These are phyloP conservation scores for Penicillium sp. DNA, from an alignment of 2,329 filamentous ascomycete genomes.

Conservation along the genomic window DNA sequence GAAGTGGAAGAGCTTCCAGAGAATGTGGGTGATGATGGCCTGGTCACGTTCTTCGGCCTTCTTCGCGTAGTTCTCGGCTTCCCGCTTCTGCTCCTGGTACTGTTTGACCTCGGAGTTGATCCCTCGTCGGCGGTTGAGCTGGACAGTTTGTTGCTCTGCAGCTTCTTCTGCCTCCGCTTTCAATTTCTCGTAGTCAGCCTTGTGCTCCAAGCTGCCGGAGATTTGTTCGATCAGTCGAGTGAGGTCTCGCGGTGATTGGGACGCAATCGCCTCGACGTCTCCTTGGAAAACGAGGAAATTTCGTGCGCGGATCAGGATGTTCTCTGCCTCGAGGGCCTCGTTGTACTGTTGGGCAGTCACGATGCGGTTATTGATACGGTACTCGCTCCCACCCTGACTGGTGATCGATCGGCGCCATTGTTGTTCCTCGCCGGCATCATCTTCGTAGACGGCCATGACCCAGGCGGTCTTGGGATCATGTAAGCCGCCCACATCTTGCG, in stretches of 20 bases:
- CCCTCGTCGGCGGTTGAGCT: constrained; percentile 81
- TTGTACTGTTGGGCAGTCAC: constrained; percentile 94
- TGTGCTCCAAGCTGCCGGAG: constrained; percentile 91
- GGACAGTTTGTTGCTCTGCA: constrained; percentile 81
- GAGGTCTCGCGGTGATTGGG: constrained; percentile 88
- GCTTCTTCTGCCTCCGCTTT: constrained; percentile 83
- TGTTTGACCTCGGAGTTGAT: constrained; percentile 98
- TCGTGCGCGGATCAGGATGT: constrained; percentile 94
- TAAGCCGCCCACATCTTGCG: constrained; percentile 55
- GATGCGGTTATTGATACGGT: constrained; percentile 88
- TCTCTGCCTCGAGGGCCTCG: constrained; percentile 83
- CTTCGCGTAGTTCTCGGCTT: constrained; percentile 87
- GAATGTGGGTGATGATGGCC: constrained; percentile 85
- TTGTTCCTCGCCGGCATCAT: constrained; percentile 92
- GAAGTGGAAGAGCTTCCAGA: constrained; percentile 97
- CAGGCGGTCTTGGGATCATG: constrained; percentile 90
- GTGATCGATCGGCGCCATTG: constrained; percentile 96
- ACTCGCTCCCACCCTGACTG: constrained; percentile 82
- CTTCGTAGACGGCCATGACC: constrained; percentile 99
- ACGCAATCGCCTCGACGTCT: constrained; percentile 94
- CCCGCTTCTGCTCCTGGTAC: constrained; percentile 93
- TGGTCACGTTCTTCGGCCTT: constrained; percentile 89
- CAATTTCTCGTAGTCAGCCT: constrained; percentile 87
- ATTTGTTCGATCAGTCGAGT: constrained; percentile 96
- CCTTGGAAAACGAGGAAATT: constrained; percentile 99